Base-by-base conservation (phyloP, 305 asterid genomes). In the Rubia tinctorum region DNA sequence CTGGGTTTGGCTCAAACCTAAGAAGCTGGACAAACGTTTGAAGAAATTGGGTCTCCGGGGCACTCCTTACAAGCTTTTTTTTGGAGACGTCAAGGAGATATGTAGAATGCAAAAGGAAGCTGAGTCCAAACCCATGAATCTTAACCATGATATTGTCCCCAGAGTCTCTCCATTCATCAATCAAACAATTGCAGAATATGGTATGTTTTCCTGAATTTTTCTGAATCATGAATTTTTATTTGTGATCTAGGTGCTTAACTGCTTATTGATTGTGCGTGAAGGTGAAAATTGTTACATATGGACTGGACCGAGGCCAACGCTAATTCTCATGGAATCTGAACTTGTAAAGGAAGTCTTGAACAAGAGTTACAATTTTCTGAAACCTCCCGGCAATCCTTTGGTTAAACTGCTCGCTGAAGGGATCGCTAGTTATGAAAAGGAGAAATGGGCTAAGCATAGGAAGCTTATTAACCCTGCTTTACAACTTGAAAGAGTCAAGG, bases 371-470 rank as follows among this genome's bases (percentile, higher is more conserved):
- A 12, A 65, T 14, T 88, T 69, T 65, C 82, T 72, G 18, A 88
- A 84, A 83, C 81, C 74, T 1, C 25, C 8, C 14, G 10, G 25
- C 45, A 84, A 85, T 77, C 90, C 88, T 6, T 62, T 83, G 2
- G 20, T 47, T 8, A 81, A 47, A 68, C 77, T 83, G 20, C 69
- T 87, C 17, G 73, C 61, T 9, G 69, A 56, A 71, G 92, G 95
- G 53, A 17, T 87, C 34, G 69, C 53, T 15, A 68, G 18, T 74
- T 53, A 64, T 18, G 93, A 84, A 62, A 78, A 47, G 23, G 88
- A 88, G 17, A 76, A 83, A 73, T 89, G 91, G 91, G 75, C 80
- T 23, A 81, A 79, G 72, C 90, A 86, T 39, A 76, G 89, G 61
- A 88, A 81, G 75, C 66, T 86, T 68, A 45, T 66, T 4, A 66